Evolutionary conservation across 768 basidiomycete genomes (phyloP).

Genomic region (Favolaschia claudopus): DNA sequence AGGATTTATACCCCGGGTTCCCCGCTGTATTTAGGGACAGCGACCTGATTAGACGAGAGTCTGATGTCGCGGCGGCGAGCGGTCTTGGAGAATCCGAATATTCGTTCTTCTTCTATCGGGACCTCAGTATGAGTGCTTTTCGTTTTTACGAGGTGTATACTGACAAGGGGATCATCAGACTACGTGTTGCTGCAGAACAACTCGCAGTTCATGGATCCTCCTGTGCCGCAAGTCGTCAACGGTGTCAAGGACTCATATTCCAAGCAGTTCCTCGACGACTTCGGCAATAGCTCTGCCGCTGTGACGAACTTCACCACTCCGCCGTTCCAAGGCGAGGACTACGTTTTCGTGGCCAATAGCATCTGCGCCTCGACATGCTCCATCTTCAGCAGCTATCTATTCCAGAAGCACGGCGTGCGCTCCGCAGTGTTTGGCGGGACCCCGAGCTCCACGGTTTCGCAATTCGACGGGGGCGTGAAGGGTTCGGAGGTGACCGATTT

Average conservation of each 20-base stretch:
- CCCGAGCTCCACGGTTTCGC: conserved; percentile 10
- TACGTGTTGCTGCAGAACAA: conserved; percentile 21
- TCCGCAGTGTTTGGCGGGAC: conserved; percentile 26
- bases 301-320: conserved; percentile 26
- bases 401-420: conserved; percentile 26
- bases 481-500: conserved; percentile 24
- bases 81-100: conserved; percentile 14
- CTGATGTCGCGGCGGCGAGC: conserved; percentile 13
- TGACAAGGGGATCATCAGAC: too few species aligned
- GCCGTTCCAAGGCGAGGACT: conserved; percentile 23
- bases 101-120: conserved; percentile 16
- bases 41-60: conserved; percentile 24
- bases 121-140: conserved; percentile 9
- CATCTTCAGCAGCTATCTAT: conserved; percentile 18
- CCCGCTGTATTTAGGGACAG: conserved; percentile 18
- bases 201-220: conserved; percentile 24
- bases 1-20: conserved; percentile 26
- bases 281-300: conserved; percentile 12
- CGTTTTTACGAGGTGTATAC: too few species aligned
- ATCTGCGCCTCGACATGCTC: conserved; percentile 25
- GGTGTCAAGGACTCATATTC: conserved; percentile 26
- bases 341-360: conserved; percentile 19
- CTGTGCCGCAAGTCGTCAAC: conserved; percentile 25
- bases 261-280: conserved; percentile 25
- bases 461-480: conserved; percentile 26